These are phyloP conservation scores for Colletotrichum caudatum DNA, from an alignment of 2,329 filamentous ascomycete species.

Conservation along the genomic window DNA sequence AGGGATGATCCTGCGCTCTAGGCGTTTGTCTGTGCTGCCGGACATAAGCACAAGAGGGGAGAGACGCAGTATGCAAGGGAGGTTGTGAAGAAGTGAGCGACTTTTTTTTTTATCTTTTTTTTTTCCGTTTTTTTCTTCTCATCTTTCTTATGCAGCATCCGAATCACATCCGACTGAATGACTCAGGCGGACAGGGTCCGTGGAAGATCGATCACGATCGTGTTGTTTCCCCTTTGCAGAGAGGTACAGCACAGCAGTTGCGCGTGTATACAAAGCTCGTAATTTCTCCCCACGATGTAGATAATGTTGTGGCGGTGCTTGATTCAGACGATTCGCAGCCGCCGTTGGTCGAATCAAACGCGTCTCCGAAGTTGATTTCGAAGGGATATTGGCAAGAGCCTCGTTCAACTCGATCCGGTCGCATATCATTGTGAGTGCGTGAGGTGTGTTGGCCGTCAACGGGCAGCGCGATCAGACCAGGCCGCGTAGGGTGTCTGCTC, in stretches of 20 bases:
- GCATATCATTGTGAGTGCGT: not conserved
- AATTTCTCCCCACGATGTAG: constrained; percentile 17
- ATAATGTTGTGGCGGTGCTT: not conserved
- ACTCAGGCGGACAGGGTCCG: not conserved
- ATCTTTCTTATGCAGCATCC: not conserved
- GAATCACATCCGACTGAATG: not conserved
- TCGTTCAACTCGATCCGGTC: constrained; percentile 15
- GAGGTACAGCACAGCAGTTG: constrained; percentile 5
- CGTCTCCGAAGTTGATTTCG: not conserved
- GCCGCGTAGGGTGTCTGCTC: not conserved
- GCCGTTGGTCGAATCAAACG: not conserved
- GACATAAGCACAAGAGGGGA: constrained; percentile 14
- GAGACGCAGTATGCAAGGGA: constrained; percentile 31
- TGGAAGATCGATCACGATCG: not conserved
- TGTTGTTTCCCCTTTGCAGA: constrained; percentile 7
- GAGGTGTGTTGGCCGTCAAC: not conserved
- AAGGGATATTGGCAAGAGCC: constrained; percentile 17
- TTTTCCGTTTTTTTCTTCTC: not conserved
- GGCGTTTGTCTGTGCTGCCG: constrained; percentile 2
- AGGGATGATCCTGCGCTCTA: constrained; percentile 18
- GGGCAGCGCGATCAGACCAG: not conserved
- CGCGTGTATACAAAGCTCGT: constrained; percentile 3
- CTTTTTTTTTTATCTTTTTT: not conserved
- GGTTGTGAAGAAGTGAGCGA: not conserved
- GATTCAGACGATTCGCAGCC: constrained; percentile 1